These are phyloP conservation scores for Scutellaria minor DNA, from an alignment of 257 asterid species.

Conservation along the genomic window DNA sequence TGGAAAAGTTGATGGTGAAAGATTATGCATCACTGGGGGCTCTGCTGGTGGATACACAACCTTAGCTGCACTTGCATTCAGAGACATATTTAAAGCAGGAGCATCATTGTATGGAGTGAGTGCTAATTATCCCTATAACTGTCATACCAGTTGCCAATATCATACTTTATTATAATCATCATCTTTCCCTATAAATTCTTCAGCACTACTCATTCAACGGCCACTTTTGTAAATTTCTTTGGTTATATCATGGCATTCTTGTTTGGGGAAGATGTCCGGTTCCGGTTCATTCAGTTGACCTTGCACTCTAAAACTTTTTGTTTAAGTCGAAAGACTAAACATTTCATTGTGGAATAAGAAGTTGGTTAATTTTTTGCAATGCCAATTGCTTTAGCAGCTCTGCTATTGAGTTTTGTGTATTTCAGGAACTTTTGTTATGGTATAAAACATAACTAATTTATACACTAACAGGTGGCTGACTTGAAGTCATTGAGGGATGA, in stretches of 20 bases:
- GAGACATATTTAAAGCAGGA: constrained; percentile 84
- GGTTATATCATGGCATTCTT: constrained; percentile 10
- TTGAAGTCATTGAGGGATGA: constrained; percentile 70
- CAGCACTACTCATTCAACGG: neutral
- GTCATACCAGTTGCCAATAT: neutral
- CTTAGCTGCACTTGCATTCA: constrained; percentile 92
- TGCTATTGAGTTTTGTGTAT: neutral
- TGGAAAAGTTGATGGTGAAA: constrained; percentile 84
- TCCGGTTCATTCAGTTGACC: neutral
- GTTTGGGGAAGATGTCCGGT: neutral
- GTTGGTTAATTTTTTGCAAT: neutral
- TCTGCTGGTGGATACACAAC: constrained; percentile 99
- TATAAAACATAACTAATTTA: constrained; percentile 12
- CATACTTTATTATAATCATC: constrained; percentile 4
- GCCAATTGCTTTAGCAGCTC: constrained; percentile 5
- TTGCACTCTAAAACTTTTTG: neutral
- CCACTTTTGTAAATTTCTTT: constrained; percentile 3
- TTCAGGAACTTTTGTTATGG: neutral
- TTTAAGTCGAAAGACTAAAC: neutral
- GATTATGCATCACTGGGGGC: constrained; percentile 93
- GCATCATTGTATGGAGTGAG: constrained; percentile 95
- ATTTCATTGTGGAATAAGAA: neutral
- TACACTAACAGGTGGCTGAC: constrained; percentile 76
- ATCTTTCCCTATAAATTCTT: constrained; percentile 2
- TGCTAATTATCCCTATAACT: constrained; percentile 36